phyloP scores from a whole-genome alignment of 371 early-diverging fungal species.

The Apophysomyces variabilis region DNA sequence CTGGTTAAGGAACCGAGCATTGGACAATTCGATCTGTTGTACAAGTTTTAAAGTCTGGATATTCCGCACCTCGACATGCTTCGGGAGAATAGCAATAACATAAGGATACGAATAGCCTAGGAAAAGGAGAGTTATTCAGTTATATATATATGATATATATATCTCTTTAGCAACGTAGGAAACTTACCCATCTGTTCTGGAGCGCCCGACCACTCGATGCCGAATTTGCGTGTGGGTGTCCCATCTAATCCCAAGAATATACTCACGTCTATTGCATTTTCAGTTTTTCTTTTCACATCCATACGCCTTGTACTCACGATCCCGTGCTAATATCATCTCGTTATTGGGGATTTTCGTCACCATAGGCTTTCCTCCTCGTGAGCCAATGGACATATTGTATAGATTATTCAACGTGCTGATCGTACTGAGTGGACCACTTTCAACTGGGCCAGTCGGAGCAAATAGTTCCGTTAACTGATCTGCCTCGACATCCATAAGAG shows the following conservation, averaged over 20 bases:
- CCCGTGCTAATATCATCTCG: slow-evolving; percentile 76
- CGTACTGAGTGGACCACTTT: slow-evolving; percentile 49
- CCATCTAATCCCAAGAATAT: slow-evolving; percentile 76
- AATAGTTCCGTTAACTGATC: slow-evolving; percentile 58
- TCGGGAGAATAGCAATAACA: slow-evolving; percentile 70
- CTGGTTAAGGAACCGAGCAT: slow-evolving; percentile 64
- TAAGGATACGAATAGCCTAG: slow-evolving; percentile 77
- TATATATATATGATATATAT: neutral
- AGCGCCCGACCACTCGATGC: slow-evolving; percentile 77
- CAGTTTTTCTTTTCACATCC: neutral
- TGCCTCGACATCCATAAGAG: slow-evolving; percentile 65
- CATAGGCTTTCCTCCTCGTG: slow-evolving; percentile 68
- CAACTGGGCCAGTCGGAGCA: slow-evolving; percentile 46
- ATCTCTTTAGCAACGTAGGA: neutral
- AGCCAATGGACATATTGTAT: slow-evolving; percentile 62
- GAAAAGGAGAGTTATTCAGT: neutral
- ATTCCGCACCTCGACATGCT: slow-evolving; percentile 85
- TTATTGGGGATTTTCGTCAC: slow-evolving; percentile 72
- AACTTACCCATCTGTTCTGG: slow-evolving; percentile 70
- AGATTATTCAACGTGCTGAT: slow-evolving; percentile 51
- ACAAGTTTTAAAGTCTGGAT: slow-evolving; percentile 82
- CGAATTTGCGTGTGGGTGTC: slow-evolving; percentile 65
- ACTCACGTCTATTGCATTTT: slow-evolving; percentile 57
- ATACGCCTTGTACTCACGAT: slow-evolving; percentile 56
- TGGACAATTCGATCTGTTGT: slow-evolving; percentile 73